Conservation (phyloP, 176 grass and related monocot genomes). For the Oryza rufipogon region DNA sequence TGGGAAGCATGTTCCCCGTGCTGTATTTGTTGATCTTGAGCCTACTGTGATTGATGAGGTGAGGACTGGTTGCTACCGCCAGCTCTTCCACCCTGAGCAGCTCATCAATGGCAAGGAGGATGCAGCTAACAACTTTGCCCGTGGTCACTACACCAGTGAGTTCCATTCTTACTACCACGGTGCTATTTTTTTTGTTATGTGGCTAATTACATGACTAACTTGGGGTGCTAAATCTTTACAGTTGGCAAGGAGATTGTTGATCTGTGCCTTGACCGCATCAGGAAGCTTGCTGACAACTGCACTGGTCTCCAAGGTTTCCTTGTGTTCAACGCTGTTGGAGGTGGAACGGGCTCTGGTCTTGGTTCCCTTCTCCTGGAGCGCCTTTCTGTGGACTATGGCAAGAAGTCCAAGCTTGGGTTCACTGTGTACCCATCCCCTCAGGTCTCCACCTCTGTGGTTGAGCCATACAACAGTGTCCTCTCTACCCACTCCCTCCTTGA, state of each 20-base stretch:
- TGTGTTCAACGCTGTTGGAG: slow-evolving; percentile 61
- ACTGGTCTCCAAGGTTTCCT: slow-evolving; percentile 66
- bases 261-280: slow-evolving; percentile 62
- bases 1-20: slow-evolving; percentile 71
- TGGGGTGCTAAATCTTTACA: not conserved
- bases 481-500: slow-evolving; percentile 63
- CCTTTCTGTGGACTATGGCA: slow-evolving; percentile 60
- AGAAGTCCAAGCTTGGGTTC: slow-evolving; percentile 68
- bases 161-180: rapidly evolving
- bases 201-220: not conserved
- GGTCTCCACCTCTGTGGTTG: slow-evolving; percentile 65
- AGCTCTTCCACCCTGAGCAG: slow-evolving; percentile 79
- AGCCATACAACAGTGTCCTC: slow-evolving; percentile 70
- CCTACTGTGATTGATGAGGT: slow-evolving; percentile 74
- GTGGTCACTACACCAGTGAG: slow-evolving; percentile 80
- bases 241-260: slow-evolving; percentile 71
- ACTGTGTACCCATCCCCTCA: slow-evolving; percentile 66
- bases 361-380: slow-evolving; percentile 63
- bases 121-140: slow-evolving; percentile 76
- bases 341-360: slow-evolving; percentile 59
- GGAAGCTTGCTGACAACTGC: slow-evolving; percentile 66
- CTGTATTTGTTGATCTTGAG: slow-evolving; percentile 70
- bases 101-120: slow-evolving; percentile 79
- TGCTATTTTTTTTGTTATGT: not conserved
- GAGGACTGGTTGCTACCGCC: slow-evolving; percentile 62